phyloP scores from a whole-genome alignment of 169 alveolate genomes.

The Eimeria necatrix region DNA sequence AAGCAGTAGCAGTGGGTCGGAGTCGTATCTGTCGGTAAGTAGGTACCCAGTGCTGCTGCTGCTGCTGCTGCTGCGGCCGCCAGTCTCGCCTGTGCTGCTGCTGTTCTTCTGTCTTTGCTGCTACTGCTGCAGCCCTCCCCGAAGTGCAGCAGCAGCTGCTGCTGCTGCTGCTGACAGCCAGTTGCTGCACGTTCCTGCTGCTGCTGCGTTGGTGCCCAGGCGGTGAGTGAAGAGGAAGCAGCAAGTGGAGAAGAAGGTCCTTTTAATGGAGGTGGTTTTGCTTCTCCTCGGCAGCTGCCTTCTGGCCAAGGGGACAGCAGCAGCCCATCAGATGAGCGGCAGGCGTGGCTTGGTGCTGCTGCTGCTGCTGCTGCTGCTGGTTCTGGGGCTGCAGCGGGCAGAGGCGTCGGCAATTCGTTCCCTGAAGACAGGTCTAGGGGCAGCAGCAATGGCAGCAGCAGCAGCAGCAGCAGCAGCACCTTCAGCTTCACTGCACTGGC shows the following conservation, averaged over 20 bases:
- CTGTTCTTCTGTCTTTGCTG: not conserved
- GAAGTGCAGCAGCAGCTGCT: not conserved
- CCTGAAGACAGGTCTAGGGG: not conserved
- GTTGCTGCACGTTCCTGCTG: not conserved
- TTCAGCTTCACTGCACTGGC: not conserved
- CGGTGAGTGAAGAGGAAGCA: slow-evolving; percentile 24
- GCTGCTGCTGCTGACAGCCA: slow-evolving; percentile 18
- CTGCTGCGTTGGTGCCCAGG: not conserved
- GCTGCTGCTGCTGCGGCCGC: not conserved
- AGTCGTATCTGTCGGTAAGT: slow-evolving; percentile 15
- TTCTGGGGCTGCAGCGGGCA: too few relatives aligned
- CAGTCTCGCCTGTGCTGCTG: not conserved
- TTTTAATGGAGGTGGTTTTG: not conserved
- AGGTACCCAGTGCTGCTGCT: not conserved
- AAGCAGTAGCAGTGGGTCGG: not conserved
- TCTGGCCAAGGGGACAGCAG: not conserved
- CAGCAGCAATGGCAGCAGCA: slow-evolving; percentile 20
- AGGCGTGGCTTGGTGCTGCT: not conserved
- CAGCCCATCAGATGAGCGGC: slow-evolving; percentile 2
- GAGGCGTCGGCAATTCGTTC: not conserved
- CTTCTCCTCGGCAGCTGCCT: slow-evolving; percentile 20
- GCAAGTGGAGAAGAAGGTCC: not conserved
- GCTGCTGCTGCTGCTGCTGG: not conserved
- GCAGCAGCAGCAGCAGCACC: slow-evolving; percentile 16
- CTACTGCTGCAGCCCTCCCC: not conserved